These are phyloP conservation scores for Rhodotorula sp. DNA, from an alignment of 1,284 basidiomycete species.

Conservation along the genomic window DNA sequence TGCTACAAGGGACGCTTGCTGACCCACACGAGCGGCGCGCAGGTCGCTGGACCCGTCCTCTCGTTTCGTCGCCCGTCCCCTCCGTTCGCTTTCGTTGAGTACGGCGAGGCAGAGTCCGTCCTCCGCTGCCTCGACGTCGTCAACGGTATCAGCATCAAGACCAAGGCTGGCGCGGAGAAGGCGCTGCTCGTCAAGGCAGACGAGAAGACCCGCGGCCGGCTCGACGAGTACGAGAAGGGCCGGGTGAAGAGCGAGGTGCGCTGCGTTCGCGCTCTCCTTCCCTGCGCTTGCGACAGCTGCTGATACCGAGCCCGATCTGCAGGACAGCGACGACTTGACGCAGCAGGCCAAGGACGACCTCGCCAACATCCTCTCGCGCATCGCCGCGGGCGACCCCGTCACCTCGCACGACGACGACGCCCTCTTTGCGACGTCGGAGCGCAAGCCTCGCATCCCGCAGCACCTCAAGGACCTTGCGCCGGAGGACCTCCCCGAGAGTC, in stretches of 20 bases:
- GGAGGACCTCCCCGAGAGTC: conserved; percentile 48
- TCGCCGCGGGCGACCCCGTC: conserved; percentile 30
- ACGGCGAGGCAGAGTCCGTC: conserved; percentile 48
- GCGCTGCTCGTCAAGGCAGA: conserved; percentile 47
- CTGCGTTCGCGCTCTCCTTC: background rate
- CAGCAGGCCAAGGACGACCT: conserved; percentile 39
- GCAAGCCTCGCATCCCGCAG: conserved; percentile 17
- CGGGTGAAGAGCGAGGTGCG: conserved; percentile 45
- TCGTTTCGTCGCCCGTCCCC: conserved; percentile 45
- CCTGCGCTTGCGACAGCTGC: background rate
- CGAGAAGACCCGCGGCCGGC: conserved; percentile 46
- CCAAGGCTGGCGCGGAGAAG: conserved; percentile 41
- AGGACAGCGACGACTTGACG: conserved; percentile 33
- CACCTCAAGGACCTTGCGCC: conserved; percentile 48
- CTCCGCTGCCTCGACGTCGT: conserved; percentile 47
- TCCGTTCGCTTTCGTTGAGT: conserved; percentile 49
- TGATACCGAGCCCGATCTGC: background rate
- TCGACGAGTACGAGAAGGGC: conserved; percentile 46
- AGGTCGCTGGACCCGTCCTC: conserved; percentile 46
- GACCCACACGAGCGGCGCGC: background rate
- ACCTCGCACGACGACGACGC: conserved; percentile 14
- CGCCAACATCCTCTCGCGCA: conserved; percentile 24
- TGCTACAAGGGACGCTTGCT: too few species aligned
- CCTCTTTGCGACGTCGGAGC: background rate
- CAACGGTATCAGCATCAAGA: conserved; percentile 43